A percentile compares a stretch with the other conserved stretches of the same genome.
Conservation (phyloP, 305 asterid species). For the Fraxinus albicans region DNA sequence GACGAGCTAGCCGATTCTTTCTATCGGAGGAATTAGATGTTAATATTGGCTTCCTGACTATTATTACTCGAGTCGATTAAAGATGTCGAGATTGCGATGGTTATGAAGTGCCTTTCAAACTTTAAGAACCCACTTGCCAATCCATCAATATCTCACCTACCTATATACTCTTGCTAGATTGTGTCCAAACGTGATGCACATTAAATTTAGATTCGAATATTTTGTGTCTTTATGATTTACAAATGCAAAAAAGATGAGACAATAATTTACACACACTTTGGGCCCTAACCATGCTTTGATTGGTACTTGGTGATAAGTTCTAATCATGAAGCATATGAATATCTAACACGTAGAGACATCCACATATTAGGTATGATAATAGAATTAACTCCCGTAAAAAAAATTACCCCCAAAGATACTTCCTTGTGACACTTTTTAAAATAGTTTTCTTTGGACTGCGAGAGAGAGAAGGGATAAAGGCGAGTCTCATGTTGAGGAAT, state of each 20-base stretch:
- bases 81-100: neutral
- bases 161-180: neutral
- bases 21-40: neutral
- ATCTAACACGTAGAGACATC: neutral
- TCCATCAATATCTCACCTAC: neutral
- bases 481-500: neutral
- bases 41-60: neutral
- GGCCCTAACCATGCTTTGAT: neutral
- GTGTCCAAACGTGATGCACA: neutral
- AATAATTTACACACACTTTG: neutral
- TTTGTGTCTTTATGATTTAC: neutral
- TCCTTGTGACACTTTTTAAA: neutral
- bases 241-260: neutral
- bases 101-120: neutral
- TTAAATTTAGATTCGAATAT: neutral
- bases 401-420: neutral
- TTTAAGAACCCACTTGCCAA: neutral
- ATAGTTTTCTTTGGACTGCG: too few relatives aligned
- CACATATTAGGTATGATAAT: neutral
- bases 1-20: neutral
- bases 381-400: neutral
- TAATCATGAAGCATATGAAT: neutral
- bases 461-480: too few relatives aligned
- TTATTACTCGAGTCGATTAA: neutral
- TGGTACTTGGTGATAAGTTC: neutral